Percentiles rank a stretch among this genome's conserved stretches.
Evolutionary conservation across 129 eudicot genomes (phyloP).

Genomic region (Flaveria sonorensis): DNA sequence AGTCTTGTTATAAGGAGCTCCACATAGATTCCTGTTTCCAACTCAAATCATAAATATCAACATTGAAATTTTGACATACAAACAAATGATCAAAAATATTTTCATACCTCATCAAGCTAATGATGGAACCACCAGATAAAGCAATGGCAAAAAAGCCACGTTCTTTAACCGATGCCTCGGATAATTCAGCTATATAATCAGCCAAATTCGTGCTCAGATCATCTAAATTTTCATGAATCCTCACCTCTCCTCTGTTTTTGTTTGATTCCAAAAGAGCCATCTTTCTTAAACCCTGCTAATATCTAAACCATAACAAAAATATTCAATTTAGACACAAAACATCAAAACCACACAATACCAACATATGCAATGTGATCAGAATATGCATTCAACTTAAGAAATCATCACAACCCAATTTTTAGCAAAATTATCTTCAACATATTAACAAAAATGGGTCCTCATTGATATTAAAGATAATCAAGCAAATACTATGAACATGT

Average conservation of each 20-base stretch:
- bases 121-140: conserved; percentile 88
- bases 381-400: conserved; percentile 1
- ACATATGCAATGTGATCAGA: conserved; percentile 24
- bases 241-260: conserved; percentile 62
- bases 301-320: conserved; percentile 11
- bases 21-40: conserved; percentile 73
- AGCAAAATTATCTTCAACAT: neutral
- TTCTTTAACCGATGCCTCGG: conserved; percentile 77
- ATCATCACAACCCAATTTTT: neutral
- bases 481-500: conserved; percentile 19
- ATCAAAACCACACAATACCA: conserved; percentile 13
- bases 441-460: conserved; percentile 13
- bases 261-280: conserved; percentile 62
- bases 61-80: neutral
- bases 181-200: conserved; percentile 83
- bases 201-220: conserved; percentile 84
- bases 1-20: conserved; percentile 82
- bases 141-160: conserved; percentile 89
- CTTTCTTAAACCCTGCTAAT: conserved; percentile 28
- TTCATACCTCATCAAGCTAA: conserved; percentile 66
- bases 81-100: neutral
- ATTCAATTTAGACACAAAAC: conserved; percentile 4
- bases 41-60: conserved; percentile 17
- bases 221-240: conserved; percentile 70
- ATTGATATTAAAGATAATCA: conserved; percentile 1